Percentiles rank a stretch among this genome's conserved stretches.
Conservation (phyloP, 495 filamentous ascomycete species). For the Penicillium ochrochloron region DNA sequence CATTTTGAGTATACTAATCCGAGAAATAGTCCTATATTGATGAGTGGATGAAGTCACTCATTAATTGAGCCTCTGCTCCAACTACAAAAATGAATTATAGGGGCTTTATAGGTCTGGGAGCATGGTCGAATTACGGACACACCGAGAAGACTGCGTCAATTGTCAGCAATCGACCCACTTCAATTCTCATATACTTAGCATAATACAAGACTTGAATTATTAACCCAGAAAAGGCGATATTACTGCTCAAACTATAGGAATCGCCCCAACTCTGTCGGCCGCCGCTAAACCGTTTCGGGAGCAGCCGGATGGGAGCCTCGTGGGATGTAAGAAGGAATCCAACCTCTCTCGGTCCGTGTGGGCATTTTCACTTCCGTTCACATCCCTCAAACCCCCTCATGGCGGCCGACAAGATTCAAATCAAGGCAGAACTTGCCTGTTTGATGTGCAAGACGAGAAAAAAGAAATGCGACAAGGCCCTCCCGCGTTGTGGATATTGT, state of each 20-base stretch:
- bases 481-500: neutral
- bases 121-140: neutral
- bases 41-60: no score
- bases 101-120: neutral
- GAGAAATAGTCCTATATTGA: no score
- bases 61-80: no score
- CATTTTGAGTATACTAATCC: no score
- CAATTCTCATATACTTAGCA: neutral
- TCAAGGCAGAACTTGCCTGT: neutral
- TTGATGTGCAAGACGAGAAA: constrained; percentile 3
- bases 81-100: neutral
- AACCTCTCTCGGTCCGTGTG: neutral
- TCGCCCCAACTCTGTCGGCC: neutral
- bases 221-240: no score
- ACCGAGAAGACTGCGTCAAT: neutral
- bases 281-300: neutral
- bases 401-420: neutral
- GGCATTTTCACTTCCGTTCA: neutral
- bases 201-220: neutral
- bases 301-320: neutral
- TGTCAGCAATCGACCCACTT: neutral
- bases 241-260: no score
- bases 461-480: constrained; percentile 2
- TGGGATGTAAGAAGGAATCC: neutral
- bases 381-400: neutral